A percentile compares a stretch with the other conserved stretches of the same genome.
Evolutionary conservation across 306 rosid genomes (phyloP).

Genomic region (Fragaria vesca): DNA sequence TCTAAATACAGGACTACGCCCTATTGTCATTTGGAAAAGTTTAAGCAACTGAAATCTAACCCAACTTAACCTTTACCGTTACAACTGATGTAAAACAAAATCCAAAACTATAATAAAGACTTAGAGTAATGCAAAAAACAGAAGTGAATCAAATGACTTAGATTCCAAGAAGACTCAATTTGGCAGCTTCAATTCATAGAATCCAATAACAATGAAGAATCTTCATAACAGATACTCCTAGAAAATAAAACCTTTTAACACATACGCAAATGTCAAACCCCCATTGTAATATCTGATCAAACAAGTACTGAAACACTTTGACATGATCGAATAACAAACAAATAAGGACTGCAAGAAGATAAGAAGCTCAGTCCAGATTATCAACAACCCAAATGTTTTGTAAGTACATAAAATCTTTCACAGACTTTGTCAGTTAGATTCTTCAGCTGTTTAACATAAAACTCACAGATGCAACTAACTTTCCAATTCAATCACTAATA

Average conservation of each 20-base stretch:
- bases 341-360: not conserved
- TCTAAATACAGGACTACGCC: not conserved
- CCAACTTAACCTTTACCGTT: not conserved
- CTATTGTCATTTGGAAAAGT: not conserved
- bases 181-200: not conserved
- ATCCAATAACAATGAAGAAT: not conserved
- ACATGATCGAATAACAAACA: not conserved
- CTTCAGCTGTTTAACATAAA: slow-evolving; percentile 7
- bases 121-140: not conserved
- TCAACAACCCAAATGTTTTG: not conserved
- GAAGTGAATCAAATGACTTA: slow-evolving; percentile 7
- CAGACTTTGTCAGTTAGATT: not conserved
- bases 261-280: not conserved
- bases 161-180: not conserved
- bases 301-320: slow-evolving; percentile 3
- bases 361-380: not conserved
- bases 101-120: not conserved
- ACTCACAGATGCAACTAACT: not conserved
- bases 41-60: not conserved
- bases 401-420: not conserved
- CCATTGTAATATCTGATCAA: not conserved
- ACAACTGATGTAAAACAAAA: slow-evolving; percentile 5
- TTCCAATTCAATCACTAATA: slow-evolving; percentile 10
- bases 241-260: not conserved
- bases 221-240: not conserved